Evolutionary conservation across 345 rosid species (phyloP), one percentile per base, ranked within the genome.

Genomic region (Cardamine chenopodiifolia): DNA sequence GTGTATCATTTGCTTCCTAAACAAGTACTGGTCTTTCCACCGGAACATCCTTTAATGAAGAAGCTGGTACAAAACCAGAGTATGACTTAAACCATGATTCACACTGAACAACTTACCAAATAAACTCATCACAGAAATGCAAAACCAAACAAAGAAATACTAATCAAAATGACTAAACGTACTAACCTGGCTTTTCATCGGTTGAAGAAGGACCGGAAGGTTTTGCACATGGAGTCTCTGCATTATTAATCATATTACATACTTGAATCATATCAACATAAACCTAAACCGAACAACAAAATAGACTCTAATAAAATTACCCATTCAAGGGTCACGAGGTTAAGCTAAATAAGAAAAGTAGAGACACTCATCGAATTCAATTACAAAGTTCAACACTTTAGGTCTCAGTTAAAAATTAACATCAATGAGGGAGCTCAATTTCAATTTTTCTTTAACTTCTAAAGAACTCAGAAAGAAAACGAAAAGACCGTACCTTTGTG

Each of bases 171-270:
- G 48, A 29, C 8, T 3, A 31, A 53, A 70, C n/a, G 65, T 28
- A 68, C 79, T 66, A 79, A 90, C 93, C 48, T 60, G 84, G 70
- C 60, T 80, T 86, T 66, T 79, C 85, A 73, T 73, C 75, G 0
- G 78, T 4, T 8, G 83, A 44, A 48, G 58, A 82, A 20, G 88
- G 85, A 73, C 73, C 76, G 52, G 61, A 82, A 31, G 89, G 87
- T 79, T 86, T 87, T 35, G 56, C 66, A 78, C 98, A 93, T 47
- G 97, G 97, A 62, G 60, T 85, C 82, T 93, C 97, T 91, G 92
- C 89, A 83, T 28, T 18, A 70, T 70, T 61, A 19, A 20, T 42
- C 15, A 66, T 7, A 71, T 78, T 31, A 83, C 62, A 69, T 62
- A 35, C 3, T 77, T 23, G 15, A 64, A 70, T 2, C 29, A 31